These are phyloP conservation scores for Spirogloea muscicola DNA, from an alignment of 139 green algal species.

Conservation along the genomic window DNA sequence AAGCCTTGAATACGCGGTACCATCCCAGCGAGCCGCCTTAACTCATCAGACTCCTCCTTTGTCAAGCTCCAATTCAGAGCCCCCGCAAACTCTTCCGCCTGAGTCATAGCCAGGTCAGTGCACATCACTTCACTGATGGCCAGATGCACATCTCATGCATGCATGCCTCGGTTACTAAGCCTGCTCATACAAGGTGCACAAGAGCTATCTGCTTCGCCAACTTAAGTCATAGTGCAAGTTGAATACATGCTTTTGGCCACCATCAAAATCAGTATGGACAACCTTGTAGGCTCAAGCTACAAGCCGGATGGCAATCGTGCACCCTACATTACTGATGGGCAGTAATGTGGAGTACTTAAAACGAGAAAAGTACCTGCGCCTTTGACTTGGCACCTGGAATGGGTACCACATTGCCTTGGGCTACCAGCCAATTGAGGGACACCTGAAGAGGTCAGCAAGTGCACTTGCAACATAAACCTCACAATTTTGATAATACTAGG, in stretches of 20 bases:
- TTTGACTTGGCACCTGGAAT: constrained; percentile 85
- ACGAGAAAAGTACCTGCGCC: constrained; percentile 14
- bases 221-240: too few species aligned
- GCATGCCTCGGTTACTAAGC: too few species aligned
- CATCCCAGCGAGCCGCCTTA: background rate
- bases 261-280: background rate
- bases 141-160: background rate
- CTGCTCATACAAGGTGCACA: too few species aligned
- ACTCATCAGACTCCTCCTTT: constrained; percentile 21
- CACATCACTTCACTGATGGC: background rate
- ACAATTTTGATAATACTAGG: background rate
- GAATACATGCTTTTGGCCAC: background rate
- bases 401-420: constrained; percentile 75
- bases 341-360: background rate
- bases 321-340: background rate
- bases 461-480: background rate
- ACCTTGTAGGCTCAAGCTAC: background rate
- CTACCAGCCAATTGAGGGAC: constrained; percentile 86
- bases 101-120: constrained; percentile 20
- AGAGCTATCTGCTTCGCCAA: too few species aligned
- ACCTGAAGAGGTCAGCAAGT: constrained; percentile 51
- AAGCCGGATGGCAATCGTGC: background rate
- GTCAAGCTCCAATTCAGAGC: constrained; percentile 32
- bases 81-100: constrained; percentile 53
- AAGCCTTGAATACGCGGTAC: constrained; percentile 28